Evolutionary conservation across 768 basidiomycete genomes (phyloP), one percentile per base, ranked within the genome.

Genomic region (Kwoniella botswanensis): DNA sequence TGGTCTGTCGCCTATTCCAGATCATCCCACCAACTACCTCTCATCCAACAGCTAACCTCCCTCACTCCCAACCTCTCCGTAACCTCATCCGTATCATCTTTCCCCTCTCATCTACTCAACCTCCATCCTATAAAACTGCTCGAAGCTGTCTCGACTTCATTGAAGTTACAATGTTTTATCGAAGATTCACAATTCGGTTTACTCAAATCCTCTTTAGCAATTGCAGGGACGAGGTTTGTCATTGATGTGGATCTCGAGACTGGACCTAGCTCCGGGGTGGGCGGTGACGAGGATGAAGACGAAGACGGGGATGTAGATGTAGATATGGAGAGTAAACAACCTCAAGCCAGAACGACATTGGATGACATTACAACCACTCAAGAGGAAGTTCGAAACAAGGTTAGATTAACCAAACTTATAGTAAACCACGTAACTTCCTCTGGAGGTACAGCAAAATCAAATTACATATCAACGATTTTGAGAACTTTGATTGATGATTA

Each of bases 101-200:
- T 73, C 21, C 74, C 71, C 2, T 79, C 78, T 7, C 29, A 63
- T 21, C 63, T 67, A 22, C 56, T 71, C 0, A 10, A 22, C 4
- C 68, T 75, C 1, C 11, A 66, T 5, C 76, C 78, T 1, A 68
- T 71, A 21, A 52, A 74, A 44, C 69, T 80, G 4, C 67, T 80
- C 5, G 64, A 70, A 22, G 26, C 60, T 6, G 63, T 80, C 3
- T 76, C 77, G 2, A 61, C 54, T 57, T n/a, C 41, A n/a, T 59
- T 74, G 13, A 68, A 64, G n/a, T 72, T 80, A 52, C 71, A 80
- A 63, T 67, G 72, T 56, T 80, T 73, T 59, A 73, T 78, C 54
- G 79, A 80, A 66, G 79, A 80, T 60, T 78, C 79, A 2, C 79
- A 80, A 68, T 80, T 80, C 63, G 79, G 79, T 10, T 66, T 80